Evolutionary conservation across 495 filamentous ascomycete genomes (phyloP), one percentile per base, ranked within the genome.

Genomic region (Thermochaetoides thermophila): DNA sequence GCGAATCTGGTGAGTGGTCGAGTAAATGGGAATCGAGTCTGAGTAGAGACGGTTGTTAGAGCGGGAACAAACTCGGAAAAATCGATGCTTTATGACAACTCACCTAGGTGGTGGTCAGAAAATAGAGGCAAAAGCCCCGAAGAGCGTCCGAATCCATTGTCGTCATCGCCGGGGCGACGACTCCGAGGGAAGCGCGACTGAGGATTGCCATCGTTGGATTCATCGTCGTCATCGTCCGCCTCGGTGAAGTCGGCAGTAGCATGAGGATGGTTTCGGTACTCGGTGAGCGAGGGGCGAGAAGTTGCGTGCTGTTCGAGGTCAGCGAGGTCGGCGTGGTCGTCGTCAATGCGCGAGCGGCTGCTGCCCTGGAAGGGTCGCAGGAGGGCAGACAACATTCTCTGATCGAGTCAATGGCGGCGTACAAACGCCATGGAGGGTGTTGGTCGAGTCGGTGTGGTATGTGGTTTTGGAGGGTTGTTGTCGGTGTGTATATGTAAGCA

Each of bases 1-100:
- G 35, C 86, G 81, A 31, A 93, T 86, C 9, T 78, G 70, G 60
- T 93, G 86, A 24, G 83, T 89, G 40, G 89, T 69, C 46, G 79
- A 81, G 63, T 93, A 94, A 33, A 94, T 75, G 1, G 87, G 86
- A 4, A 96, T 65, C 27, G 56, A 57, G 47, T 58, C 57, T 59
- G 23, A 5, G 7, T 11, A 18, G 4, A 6, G 5, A 7, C 8
- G 8, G 10, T 2, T 12, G 41, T 50, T 24, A 53, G 43, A 30
- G 21, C 11, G 6, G 21, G 6, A 17, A 38, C 8, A 7, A 25
- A 4, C 4, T 15, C 17, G 17, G 11, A 11, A 17, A 31, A 17
- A 23, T 7, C 16, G 22, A 13, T 8, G 4, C 17, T 6, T 19
- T 18, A 1, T 37, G 14, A 16, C 17, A 14, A 40, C 20, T 9